Percentiles rank a stretch among this genome's conserved stretches.
These are phyloP conservation scores for Diplogelasinospora grovesii DNA, from an alignment of 495 filamentous ascomycete species.

Conservation along the genomic window DNA sequence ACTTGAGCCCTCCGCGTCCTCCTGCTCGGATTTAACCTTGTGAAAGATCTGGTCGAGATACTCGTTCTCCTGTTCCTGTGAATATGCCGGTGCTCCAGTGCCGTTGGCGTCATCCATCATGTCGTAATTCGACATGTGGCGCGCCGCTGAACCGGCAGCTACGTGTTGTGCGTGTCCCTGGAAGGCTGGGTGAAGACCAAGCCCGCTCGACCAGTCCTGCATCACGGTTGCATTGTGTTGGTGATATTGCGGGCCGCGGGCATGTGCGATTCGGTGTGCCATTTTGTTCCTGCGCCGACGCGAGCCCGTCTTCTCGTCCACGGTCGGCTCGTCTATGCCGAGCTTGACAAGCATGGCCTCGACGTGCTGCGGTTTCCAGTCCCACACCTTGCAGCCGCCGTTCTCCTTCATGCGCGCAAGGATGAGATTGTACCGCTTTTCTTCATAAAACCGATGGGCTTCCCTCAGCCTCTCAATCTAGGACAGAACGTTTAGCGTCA, in stretches of 20 bases:
- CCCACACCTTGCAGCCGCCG: constrained; percentile 30
- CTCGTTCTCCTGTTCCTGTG: constrained; percentile 34
- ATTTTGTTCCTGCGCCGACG: constrained; percentile 28
- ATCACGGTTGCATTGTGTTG: constrained; percentile 15
- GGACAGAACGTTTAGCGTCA: not conserved
- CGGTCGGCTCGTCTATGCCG: constrained; percentile 25
- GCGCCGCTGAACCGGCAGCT: constrained; percentile 1
- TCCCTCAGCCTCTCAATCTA: constrained; percentile 25
- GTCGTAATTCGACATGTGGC: constrained; percentile 11
- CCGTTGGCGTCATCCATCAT: constrained; percentile 17
- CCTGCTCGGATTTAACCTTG: constrained; percentile 12
- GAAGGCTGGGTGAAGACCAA: constrained; percentile 19
- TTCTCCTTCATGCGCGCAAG: constrained; percentile 30
- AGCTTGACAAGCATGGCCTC: constrained; percentile 32
- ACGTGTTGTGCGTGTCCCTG: constrained; percentile 20
- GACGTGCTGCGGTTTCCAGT: constrained; percentile 32
- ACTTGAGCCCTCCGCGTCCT: constrained; percentile 13
- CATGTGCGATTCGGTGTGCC: constrained; percentile 27
- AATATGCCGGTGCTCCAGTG: constrained; percentile 16
- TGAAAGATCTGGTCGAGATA: constrained; percentile 36
- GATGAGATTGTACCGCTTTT: constrained; percentile 27
- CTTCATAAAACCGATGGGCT: constrained; percentile 25
- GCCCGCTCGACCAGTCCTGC: constrained; percentile 23
- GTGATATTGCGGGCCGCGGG: constrained; percentile 16
- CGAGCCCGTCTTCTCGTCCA: constrained; percentile 23